phyloP scores from a whole-genome alignment of 2,329 filamentous ascomycete genomes.

The Fusarium nanum region DNA sequence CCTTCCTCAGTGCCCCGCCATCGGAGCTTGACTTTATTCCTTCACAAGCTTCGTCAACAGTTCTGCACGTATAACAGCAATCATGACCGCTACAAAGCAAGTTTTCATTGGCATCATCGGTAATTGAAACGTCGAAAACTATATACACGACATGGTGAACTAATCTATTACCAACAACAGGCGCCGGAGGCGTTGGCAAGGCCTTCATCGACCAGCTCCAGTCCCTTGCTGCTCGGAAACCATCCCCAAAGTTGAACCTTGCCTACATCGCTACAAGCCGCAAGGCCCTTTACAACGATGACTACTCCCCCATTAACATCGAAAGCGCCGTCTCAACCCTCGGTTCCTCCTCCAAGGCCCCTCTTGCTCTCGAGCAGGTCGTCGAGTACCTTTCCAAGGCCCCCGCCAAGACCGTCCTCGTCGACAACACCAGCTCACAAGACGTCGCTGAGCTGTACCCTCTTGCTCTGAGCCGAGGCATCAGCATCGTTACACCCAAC shows the following conservation, averaged over 20 bases:
- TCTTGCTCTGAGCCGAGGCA: conserved; percentile 79
- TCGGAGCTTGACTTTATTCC: conserved; percentile 50
- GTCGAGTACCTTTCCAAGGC: conserved; percentile 82
- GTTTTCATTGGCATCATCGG: conserved; percentile 66
- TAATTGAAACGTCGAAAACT: conserved; percentile 41
- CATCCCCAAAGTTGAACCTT: conserved; percentile 77
- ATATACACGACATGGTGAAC: neutral
- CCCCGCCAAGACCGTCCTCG: conserved; percentile 81
- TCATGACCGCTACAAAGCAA: conserved; percentile 60
- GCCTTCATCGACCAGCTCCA: conserved; percentile 88
- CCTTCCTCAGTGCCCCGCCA: conserved; percentile 49
- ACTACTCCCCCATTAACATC: conserved; percentile 76
- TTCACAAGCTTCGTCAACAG: conserved; percentile 39
- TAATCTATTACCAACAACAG: conserved; percentile 58
- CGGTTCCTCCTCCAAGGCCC: conserved; percentile 70
- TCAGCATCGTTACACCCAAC: conserved; percentile 95
- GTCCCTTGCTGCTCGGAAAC: conserved; percentile 71
- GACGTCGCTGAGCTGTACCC: conserved; percentile 88
- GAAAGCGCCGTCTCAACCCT: conserved; percentile 72
- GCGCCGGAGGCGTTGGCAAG: conserved; percentile 92
- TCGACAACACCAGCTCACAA: conserved; percentile 96
- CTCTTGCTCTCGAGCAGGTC: conserved; percentile 76
- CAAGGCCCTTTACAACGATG: conserved; percentile 79
- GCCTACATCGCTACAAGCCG: conserved; percentile 88
- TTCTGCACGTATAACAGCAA: conserved; percentile 31